A percentile compares a stretch with the other conserved stretches of the same genome.
Evolutionary conservation across 2,329 filamentous ascomycete species (phyloP).

Genomic region (Aaosphaeria pasadenensis): DNA sequence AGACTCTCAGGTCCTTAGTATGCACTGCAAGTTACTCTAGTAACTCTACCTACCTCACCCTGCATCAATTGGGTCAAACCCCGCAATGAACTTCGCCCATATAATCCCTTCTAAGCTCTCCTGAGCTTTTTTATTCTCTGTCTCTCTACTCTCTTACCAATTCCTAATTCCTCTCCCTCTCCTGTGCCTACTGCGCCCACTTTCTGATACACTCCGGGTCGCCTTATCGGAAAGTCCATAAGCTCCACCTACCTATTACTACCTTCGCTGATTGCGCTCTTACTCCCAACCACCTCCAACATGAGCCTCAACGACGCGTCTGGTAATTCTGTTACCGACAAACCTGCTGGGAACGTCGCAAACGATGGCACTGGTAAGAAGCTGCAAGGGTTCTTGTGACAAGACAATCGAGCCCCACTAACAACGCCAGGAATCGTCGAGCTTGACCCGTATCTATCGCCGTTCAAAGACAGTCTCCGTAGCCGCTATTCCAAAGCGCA

Average conservation of each 20-base stretch:
- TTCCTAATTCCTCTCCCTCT: not conserved
- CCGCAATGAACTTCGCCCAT: not conserved
- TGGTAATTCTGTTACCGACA: conserved; percentile 43
- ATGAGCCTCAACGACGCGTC: conserved; percentile 45
- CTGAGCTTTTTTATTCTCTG: not conserved
- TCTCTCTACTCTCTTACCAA: conserved; percentile 1
- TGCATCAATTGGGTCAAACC: not conserved
- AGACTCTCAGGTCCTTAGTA: not conserved
- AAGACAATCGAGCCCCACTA: not conserved
- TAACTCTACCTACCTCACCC: not conserved
- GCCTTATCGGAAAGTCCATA: not conserved
- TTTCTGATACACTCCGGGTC: not conserved
- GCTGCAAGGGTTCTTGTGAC: too few species aligned
- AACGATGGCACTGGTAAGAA: conserved; percentile 68
- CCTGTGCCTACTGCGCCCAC: not conserved
- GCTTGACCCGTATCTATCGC: conserved; percentile 85
- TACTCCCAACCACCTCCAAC: conserved; percentile 12
- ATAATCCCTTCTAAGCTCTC: not conserved
- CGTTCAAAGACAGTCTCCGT: conserved; percentile 75
- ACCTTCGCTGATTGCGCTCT: not conserved
- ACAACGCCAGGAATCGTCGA: conserved; percentile 69
- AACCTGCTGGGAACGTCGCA: conserved; percentile 52
- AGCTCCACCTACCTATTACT: not conserved
- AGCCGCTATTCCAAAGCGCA: conserved; percentile 76
- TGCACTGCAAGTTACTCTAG: too few species aligned